Evolutionary conservation across 768 basidiomycete species (phyloP).

Genomic region (Amanita inopinata): DNA sequence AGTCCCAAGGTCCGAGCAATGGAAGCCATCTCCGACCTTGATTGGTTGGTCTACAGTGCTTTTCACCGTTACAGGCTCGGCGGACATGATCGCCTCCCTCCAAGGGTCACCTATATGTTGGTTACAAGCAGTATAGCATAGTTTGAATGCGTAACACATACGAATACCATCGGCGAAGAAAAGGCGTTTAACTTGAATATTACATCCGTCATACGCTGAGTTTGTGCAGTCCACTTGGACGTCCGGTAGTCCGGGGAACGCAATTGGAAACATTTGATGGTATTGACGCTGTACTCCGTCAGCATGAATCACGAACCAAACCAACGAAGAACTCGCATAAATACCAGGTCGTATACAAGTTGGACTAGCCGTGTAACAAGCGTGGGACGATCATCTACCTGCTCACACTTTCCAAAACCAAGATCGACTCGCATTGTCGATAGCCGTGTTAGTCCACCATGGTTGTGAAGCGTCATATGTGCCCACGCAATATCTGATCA

Average conservation of each 20-base stretch:
- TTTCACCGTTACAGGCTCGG: slow-evolving; percentile 31
- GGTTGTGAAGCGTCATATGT: slow-evolving; percentile 28
- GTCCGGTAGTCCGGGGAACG: slow-evolving; percentile 37
- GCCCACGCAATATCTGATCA: slow-evolving; percentile 30
- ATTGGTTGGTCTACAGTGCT: slow-evolving; percentile 51
- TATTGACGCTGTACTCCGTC: slow-evolving; percentile 47
- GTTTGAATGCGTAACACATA: slow-evolving; percentile 26
- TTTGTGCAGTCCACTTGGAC: slow-evolving; percentile 38
- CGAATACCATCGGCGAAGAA: slow-evolving; percentile 66
- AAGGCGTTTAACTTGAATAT: slow-evolving; percentile 42
- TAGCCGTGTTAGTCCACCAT: slow-evolving; percentile 43
- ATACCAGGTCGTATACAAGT: slow-evolving; percentile 46
- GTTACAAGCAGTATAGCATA: too few relatives aligned
- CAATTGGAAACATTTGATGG: slow-evolving; percentile 53
- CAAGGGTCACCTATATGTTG: slow-evolving; percentile 63
- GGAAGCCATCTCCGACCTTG: slow-evolving; percentile 52
- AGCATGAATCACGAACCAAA: neutral
- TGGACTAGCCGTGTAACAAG: slow-evolving; percentile 47
- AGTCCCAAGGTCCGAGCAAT: slow-evolving; percentile 49
- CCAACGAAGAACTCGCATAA: slow-evolving; percentile 12
- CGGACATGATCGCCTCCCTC: slow-evolving; percentile 60
- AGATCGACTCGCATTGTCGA: slow-evolving; percentile 49
- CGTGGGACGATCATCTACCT: slow-evolving; percentile 19
- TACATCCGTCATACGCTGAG: slow-evolving; percentile 49
- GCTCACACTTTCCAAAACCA: slow-evolving; percentile 66